A percentile compares a stretch with the other conserved stretches of the same genome.
These are phyloP conservation scores for Mycena epipterygia DNA, from an alignment of 768 basidiomycete genomes.

Conservation along the genomic window DNA sequence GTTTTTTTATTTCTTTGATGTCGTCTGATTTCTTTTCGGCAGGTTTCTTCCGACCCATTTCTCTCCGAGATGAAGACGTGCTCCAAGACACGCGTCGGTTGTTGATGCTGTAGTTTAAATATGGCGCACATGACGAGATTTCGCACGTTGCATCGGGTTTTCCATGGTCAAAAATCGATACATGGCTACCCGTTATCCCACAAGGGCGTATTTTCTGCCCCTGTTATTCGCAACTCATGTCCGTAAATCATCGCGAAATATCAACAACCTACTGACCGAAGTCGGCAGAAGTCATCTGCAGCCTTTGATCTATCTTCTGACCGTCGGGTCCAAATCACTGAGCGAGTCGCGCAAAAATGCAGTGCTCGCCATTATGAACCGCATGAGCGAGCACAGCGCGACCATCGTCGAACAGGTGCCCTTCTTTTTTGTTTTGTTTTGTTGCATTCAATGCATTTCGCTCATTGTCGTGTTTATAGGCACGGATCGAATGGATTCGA, in stretches of 20 bases:
- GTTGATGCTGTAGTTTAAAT: slow-evolving; percentile 98
- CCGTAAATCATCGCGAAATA: slow-evolving; percentile 95
- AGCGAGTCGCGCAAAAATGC: slow-evolving; percentile 88
- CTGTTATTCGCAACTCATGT: not conserved
- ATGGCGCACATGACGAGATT: slow-evolving; percentile 91
- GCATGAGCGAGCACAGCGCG: slow-evolving; percentile 93
- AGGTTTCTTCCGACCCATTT: slow-evolving; percentile 97
- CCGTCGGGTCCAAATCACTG: slow-evolving; percentile 97
- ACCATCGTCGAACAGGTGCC: slow-evolving; percentile 87
- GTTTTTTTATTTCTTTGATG: slow-evolving; percentile 41
- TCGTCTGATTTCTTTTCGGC: not conserved
- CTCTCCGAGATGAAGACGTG: slow-evolving; percentile 89
- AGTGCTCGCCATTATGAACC: slow-evolving; percentile 91
- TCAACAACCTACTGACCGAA: slow-evolving; percentile 91
- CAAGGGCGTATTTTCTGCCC: slow-evolving; percentile 68
- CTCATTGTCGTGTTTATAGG: slow-evolving; percentile 57
- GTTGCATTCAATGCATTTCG: slow-evolving; percentile 8
- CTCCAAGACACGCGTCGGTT: slow-evolving; percentile 95
- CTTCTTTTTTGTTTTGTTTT: too few species aligned
- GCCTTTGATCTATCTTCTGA: slow-evolving; percentile 94
- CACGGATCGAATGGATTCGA: slow-evolving; percentile 92
- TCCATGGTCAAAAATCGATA: slow-evolving; percentile 93
- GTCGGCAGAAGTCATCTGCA: slow-evolving; percentile 98
- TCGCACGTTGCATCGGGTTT: slow-evolving; percentile 90
- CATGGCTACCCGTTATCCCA: slow-evolving; percentile 98